Conservation (phyloP, 2,329 filamentous ascomycete species). For the Pyrenochaeta sp. region DNA sequence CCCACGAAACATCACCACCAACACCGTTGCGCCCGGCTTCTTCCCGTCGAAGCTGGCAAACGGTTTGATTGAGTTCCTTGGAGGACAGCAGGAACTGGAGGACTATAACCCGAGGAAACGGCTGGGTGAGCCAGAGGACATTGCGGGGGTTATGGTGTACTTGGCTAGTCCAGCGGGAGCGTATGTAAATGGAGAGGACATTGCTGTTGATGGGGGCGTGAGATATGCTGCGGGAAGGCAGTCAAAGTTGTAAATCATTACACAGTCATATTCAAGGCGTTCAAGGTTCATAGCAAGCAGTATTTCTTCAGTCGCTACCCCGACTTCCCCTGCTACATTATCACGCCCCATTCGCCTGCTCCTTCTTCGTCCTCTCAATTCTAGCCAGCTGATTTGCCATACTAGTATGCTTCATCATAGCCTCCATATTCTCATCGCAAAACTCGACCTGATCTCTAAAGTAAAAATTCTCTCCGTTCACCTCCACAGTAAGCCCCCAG, state of each 20-base stretch:
- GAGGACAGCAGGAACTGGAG: slow-evolving; percentile 53
- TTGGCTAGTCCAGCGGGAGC: slow-evolving; percentile 39
- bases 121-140: slow-evolving; percentile 47
- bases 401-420: slow-evolving; percentile 41
- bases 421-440: slow-evolving; percentile 39
- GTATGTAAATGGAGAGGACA: slow-evolving; percentile 46
- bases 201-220: slow-evolving; percentile 42
- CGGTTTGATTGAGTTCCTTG: slow-evolving; percentile 48
- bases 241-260: slow-evolving; percentile 31
- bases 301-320: not conserved
- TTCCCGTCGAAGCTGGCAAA: slow-evolving; percentile 50
- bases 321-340: no score
- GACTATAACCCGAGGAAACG: slow-evolving; percentile 43
- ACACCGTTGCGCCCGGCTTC: slow-evolving; percentile 52
- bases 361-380: slow-evolving; percentile 33
- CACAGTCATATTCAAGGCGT: not conserved
- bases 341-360: slow-evolving; percentile 8
- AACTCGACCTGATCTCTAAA: slow-evolving; percentile 29
- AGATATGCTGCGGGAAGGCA: slow-evolving; percentile 36
- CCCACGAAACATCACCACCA: slow-evolving; percentile 50
- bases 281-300: not conserved
- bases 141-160: slow-evolving; percentile 50
- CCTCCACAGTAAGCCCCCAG: slow-evolving; percentile 40
- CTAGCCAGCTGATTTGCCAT: slow-evolving; percentile 39
- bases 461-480: slow-evolving; percentile 38